Percentiles rank a stretch among this genome's conserved stretches.
Conservation (phyloP, 2,329 filamentous ascomycete genomes). For the Akanthomyces dipterigenus region DNA sequence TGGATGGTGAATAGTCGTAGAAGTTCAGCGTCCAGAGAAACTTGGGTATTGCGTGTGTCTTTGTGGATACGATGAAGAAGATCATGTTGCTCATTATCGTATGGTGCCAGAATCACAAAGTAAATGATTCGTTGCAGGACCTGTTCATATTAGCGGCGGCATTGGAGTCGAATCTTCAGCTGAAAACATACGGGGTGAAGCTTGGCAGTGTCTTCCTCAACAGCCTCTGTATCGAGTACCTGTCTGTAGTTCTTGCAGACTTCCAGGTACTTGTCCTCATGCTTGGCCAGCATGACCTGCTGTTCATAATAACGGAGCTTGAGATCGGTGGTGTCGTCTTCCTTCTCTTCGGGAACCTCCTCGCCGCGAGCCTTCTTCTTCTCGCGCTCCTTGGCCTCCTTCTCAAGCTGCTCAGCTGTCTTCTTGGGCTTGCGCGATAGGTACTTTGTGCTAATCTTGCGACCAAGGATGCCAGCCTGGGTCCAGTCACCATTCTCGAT, state of each 20-base stretch:
- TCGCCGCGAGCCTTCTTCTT: slow-evolving; percentile 75
- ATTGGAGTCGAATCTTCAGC: not conserved
- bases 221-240: slow-evolving; percentile 90
- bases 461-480: slow-evolving; percentile 84
- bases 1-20: slow-evolving; percentile 92
- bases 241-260: slow-evolving; percentile 98
- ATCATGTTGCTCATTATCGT: slow-evolving; percentile 98
- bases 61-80: slow-evolving; percentile 87
- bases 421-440: slow-evolving; percentile 87
- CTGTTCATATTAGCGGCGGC: slow-evolving; percentile 36
- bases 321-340: slow-evolving; percentile 90
- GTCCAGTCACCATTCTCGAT: slow-evolving; percentile 96
- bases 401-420: slow-evolving; percentile 79
- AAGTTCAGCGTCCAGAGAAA: slow-evolving; percentile 75
- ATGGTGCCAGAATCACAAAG: slow-evolving; percentile 91
- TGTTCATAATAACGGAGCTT: slow-evolving; percentile 97
- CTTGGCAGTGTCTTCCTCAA: slow-evolving; percentile 82
- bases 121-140: slow-evolving; percentile 92
- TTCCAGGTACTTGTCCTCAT: slow-evolving; percentile 95
- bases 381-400: slow-evolving; percentile 82
- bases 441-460: slow-evolving; percentile 95
- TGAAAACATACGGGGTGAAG: slow-evolving; percentile 65
- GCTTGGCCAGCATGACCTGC: slow-evolving; percentile 91
- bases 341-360: slow-evolving; percentile 69
- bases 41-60: slow-evolving; percentile 72